Evolutionary conservation across 140 eudicot species (phyloP), one percentile per base, ranked within the genome.

Genomic region (Flaveria floridana): DNA sequence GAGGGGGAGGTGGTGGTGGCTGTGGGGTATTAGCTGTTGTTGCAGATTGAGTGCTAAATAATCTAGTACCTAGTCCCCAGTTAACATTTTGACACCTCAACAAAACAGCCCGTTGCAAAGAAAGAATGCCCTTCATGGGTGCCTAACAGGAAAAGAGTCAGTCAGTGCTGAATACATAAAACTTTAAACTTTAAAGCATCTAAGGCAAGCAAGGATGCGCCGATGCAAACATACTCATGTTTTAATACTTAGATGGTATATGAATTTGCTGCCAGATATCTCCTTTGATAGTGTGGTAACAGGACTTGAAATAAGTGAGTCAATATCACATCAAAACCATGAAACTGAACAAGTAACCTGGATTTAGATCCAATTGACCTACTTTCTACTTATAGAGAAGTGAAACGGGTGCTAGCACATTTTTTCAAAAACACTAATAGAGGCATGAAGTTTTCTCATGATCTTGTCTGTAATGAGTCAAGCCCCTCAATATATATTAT

Each of bases 1-100:
- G 99, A 47, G 98, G 98, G 0, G 99, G 94, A 20, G 99, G 96
- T 5, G 97, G 97, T 25, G 99, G 97, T 7, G 99, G 82, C 70
- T 86, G 98, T 42, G 99, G 85, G 65, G 86, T 90, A 30, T 56
- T 81, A 53, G 90, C 86, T 23, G 96, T 85, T 37, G 97, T 80
- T 82, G 99, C 91, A 48, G 97, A 84, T 78, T 90, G 97, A 57
- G 99, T 88, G 89, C 95, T 94, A 65, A 88, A 78, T 13, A 81
- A 79, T 82, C 95, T 86, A 75, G 84, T 30, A 39, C 78, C 81
- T 44, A 78, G 42, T 20, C 79, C 86, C 88, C 63, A 73, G 39
- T 57, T 78, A 71, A 78, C 91, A 70, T 73, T 58, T 69, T 77
- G 78, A 74, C 79, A 83, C 71, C 84, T 84, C 13, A 79, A 56